Percentiles rank a stretch among this genome's conserved stretches.
These are phyloP conservation scores for Erodium texanum DNA, from an alignment of 441 rosid species.

Conservation along the genomic window DNA sequence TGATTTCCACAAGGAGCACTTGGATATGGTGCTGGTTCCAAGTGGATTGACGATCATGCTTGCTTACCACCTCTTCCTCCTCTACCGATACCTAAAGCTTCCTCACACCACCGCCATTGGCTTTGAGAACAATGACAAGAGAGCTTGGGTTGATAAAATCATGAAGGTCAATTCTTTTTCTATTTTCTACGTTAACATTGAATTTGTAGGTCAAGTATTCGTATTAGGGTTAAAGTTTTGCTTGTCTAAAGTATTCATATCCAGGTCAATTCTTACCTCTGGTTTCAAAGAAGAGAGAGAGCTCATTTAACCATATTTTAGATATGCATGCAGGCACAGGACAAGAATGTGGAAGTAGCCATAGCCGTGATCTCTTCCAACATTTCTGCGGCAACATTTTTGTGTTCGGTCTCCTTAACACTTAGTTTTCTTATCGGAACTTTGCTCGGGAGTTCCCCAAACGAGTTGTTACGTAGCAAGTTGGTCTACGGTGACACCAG, in stretches of 20 bases:
- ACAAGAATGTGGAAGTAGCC: constrained; percentile 23
- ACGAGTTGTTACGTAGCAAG: constrained; percentile 34
- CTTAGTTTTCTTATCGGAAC: constrained; percentile 67
- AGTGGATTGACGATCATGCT: constrained; percentile 46
- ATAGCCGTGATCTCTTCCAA: constrained; percentile 48
- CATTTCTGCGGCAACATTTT: constrained; percentile 51
- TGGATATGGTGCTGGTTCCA: constrained; percentile 63
- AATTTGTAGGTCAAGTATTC: too few relatives aligned
- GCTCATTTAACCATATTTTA: too few relatives aligned
- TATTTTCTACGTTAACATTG: too few relatives aligned
- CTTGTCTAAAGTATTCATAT: too few relatives aligned
- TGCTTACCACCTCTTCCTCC: constrained; percentile 49
- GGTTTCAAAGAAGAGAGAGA: too few relatives aligned
- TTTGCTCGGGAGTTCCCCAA: constrained; percentile 53
- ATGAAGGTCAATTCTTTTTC: constrained; percentile 30
- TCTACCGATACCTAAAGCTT: constrained; percentile 45
- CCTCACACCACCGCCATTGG: constrained; percentile 62
- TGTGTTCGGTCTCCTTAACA: constrained; percentile 54
- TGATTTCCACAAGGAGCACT: constrained; percentile 31
- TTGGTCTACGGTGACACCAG: constrained; percentile 66
- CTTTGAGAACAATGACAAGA: constrained; percentile 55
- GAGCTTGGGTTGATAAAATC: constrained; percentile 57
- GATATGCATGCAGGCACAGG: not conserved
- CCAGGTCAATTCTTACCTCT: too few relatives aligned
- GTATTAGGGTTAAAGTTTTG: too few relatives aligned